Base-by-base conservation (phyloP, 1,139 yeast genomes). In the Hemisphaericaspora subhashii region DNA sequence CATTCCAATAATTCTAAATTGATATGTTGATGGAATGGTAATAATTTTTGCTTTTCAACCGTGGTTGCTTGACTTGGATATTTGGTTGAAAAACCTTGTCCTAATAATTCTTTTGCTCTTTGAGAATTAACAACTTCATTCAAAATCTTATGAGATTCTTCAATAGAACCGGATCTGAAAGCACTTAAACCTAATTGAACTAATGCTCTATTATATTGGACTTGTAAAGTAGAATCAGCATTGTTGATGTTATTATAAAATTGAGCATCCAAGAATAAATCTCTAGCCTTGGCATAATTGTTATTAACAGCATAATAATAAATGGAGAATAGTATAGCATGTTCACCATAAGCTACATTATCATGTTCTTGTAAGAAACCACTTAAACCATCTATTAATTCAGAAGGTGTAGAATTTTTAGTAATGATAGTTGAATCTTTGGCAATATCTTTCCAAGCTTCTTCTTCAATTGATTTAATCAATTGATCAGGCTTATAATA, bases 1-100 rank as follows among this genome's bases (percentile, higher is more conserved):
- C 95, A 86, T 68, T 94, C 98, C 55, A 94, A 77, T 54, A 94
- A 79, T 71, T 94, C 98, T 55, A 90, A 74, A 66, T 94, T 94
- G 64, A 94, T 89, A 69, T 94, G 99, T 85, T 88, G 90, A 68
- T 94, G 98, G 85, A 86, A 94, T 44, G 99, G 99, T 60, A 92
- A 76, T 62, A 89, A 78, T 61, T 90, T 85, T 62, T 85, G 95
- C 58, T 79, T 85, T 60, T 84, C 92, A 47, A 75, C 77, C 15
- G 70, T 64, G 39, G 80, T 66, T 24, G 78, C 74, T 58, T 67
- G 79, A 55, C 72, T 78, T 44, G 79, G 81, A 59, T 69, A 71
- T 59, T 77, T 81, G 61, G 88, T 79, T 60, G 79, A 85, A 56
- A 83, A 78, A 43, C 96, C 96, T 72, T 92, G 99, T 43, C 98